A percentile compares a stretch with the other conserved stretches of the same genome.
These are phyloP conservation scores for Calonectria crousiana DNA, from an alignment of 2,329 filamentous ascomycete genomes.

Conservation along the genomic window DNA sequence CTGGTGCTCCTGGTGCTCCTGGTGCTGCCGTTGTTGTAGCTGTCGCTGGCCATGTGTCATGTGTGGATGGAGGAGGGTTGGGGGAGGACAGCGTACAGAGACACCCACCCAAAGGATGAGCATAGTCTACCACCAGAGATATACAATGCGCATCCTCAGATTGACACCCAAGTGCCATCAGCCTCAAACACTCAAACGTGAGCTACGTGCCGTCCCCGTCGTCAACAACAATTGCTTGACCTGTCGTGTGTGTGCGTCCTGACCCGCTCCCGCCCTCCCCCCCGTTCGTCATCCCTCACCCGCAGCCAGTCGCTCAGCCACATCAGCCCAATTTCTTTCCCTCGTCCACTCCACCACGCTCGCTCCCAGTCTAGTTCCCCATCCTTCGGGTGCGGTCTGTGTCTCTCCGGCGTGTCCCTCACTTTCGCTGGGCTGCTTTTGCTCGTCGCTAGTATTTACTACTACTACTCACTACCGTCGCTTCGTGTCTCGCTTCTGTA, in stretches of 20 bases:
- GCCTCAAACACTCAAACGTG: conserved; percentile 4
- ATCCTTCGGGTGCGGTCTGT: neutral
- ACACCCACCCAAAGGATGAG: neutral
- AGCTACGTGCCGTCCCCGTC: neutral
- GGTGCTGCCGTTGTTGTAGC: neutral
- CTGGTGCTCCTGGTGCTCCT: neutral
- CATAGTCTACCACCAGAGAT: neutral
- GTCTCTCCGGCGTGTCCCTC: neutral
- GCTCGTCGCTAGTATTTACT: neutral
- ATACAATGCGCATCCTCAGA: conserved; percentile 2
- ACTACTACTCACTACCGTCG: neutral
- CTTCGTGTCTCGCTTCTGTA: neutral
- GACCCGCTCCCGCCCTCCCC: neutral
- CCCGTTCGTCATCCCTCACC: conserved; percentile 24
- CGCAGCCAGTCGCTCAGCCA: conserved; percentile 25
- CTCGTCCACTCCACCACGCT: conserved; percentile 12
- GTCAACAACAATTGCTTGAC: neutral
- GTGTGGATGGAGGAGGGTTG: neutral
- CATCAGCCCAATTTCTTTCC: conserved; percentile 26
- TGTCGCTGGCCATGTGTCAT: neutral
- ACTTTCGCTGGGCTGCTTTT: neutral
- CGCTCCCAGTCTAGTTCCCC: conserved; percentile 5
- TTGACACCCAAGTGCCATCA: neutral
- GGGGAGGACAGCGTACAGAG: neutral
- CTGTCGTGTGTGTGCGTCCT: neutral